A percentile compares a stretch with the other conserved stretches of the same genome.
Conservation (phyloP, 2,329 filamentous ascomycete genomes). For the Ophiognomonia clavigignenti-juglandacearum region DNA sequence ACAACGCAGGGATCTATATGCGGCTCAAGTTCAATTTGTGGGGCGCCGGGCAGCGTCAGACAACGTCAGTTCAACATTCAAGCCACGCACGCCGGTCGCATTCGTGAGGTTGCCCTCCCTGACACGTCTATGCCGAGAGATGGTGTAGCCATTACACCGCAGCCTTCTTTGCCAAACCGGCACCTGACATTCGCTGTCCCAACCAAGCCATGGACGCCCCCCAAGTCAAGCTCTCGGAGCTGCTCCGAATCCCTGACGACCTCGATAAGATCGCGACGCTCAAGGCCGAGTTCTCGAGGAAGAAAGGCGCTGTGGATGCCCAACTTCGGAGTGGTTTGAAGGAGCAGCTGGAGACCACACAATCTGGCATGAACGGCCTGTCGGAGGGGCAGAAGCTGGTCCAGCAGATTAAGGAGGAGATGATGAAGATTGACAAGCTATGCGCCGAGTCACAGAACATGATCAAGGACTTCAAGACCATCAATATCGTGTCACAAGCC, state of each 20-base stretch:
- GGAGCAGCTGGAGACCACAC: constrained; percentile 91
- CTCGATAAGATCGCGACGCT: constrained; percentile 90
- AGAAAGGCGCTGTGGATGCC: constrained; percentile 86
- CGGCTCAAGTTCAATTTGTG: too few species aligned
- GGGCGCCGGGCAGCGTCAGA: too few species aligned
- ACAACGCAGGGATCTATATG: too few species aligned
- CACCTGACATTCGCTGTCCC: background rate
- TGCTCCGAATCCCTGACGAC: constrained; percentile 92
- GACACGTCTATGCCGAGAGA: too few species aligned
- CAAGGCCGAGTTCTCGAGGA: constrained; percentile 89
- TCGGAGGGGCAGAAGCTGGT: constrained; percentile 88
- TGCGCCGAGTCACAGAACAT: constrained; percentile 97
- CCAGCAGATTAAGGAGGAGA: constrained; percentile 91
- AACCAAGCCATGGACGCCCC: constrained; percentile 55
- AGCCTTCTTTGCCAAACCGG: constrained; percentile 7
- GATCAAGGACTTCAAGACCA: constrained; percentile 92
- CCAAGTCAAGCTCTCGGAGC: constrained; percentile 79
- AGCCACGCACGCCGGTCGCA: too few species aligned
- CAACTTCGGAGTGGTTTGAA: constrained; percentile 84
- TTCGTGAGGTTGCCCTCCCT: too few species aligned
- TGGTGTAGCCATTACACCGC: constrained; percentile 11
- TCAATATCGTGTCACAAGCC: constrained; percentile 87
- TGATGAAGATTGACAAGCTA: constrained; percentile 96
- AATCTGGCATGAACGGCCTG: constrained; percentile 85
- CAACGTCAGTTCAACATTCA: too few species aligned